phyloP scores from a whole-genome alignment of 805 yeast species.

The Peterozyma toletana region DNA sequence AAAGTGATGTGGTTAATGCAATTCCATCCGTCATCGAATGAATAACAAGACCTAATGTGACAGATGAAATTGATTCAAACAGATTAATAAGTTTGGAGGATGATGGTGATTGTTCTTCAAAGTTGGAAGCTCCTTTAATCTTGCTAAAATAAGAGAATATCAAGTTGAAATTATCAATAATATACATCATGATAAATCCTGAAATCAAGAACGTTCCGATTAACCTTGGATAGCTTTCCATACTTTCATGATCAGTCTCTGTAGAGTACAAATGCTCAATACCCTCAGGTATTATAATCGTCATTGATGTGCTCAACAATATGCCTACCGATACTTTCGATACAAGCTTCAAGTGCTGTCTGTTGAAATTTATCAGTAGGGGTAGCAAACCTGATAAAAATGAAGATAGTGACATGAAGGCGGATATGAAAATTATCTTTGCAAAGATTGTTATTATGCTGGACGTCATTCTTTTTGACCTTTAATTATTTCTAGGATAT shows the following conservation, averaged over 20 bases:
- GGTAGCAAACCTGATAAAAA: constrained; percentile 22
- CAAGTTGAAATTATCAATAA: constrained; percentile 33
- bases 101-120: not conserved
- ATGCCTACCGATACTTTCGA: constrained; percentile 55
- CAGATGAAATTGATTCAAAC: constrained; percentile 2
- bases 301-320: constrained; percentile 50
- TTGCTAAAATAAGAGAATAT: not conserved
- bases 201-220: constrained; percentile 42
- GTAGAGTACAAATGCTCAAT: constrained; percentile 31
- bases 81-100: not conserved
- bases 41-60: constrained; percentile 51
- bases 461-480: too few species aligned
- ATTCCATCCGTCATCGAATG: constrained; percentile 72
- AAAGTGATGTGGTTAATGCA: constrained; percentile 54
- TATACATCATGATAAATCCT: constrained; percentile 50
- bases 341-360: constrained; percentile 24
- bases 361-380: constrained; percentile 14
- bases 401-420: constrained; percentile 13
- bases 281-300: constrained; percentile 63
- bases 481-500: too few species aligned
- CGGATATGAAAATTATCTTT: constrained; percentile 5
- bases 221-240: constrained; percentile 16
- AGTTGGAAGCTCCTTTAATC: not conserved
- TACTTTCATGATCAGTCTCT: constrained; percentile 9
- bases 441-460: too few species aligned